Evolutionary conservation across 768 basidiomycete genomes (phyloP).

Genomic region (Steccherinum ochraceum): DNA sequence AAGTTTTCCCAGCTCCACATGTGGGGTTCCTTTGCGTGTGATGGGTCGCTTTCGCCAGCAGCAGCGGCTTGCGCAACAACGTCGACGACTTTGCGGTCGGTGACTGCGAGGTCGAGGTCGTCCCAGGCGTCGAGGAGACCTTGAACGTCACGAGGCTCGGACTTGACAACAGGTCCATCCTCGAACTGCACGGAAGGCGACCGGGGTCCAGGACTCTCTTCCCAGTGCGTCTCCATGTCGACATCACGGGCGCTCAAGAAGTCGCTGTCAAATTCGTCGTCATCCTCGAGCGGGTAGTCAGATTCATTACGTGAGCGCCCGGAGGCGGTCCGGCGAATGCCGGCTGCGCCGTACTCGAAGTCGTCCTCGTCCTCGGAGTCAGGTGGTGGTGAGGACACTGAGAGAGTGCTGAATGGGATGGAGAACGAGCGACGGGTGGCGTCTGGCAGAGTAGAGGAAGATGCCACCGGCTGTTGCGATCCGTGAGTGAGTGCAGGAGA

Average conservation of each 20-base stretch:
- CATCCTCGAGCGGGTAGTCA: conserved; percentile 25
- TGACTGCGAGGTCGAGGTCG: conserved; percentile 42
- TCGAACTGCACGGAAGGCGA: conserved; percentile 50
- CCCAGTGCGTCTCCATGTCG: conserved; percentile 56
- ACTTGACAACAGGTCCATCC: conserved; percentile 40
- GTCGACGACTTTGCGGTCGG: conserved; percentile 32
- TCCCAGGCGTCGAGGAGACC: conserved; percentile 70
- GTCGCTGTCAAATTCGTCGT: conserved; percentile 30
- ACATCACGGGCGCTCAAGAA: conserved; percentile 42
- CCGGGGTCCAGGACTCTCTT: conserved; percentile 51
- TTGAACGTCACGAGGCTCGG: conserved; percentile 56
- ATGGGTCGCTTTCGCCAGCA: conserved; percentile 5
- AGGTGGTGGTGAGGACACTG: conserved; percentile 57
- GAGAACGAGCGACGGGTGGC: conserved; percentile 50
- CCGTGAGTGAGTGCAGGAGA: conserved; percentile 31
- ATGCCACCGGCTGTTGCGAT: conserved; percentile 16
- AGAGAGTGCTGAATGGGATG: conserved; percentile 47
- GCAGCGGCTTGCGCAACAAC: conserved; percentile 34
- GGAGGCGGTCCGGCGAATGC: conserved; percentile 5
- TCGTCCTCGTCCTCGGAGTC: conserved; percentile 51
- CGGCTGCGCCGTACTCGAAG: conserved; percentile 19
- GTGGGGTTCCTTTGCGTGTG: conserved; percentile 29
- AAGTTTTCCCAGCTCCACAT: conserved; percentile 39
- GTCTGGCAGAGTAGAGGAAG: background rate
- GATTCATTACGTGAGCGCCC: conserved; percentile 12